These are phyloP conservation scores for Erysimum cheiranthoides DNA, from an alignment of 345 rosid species.

Conservation along the genomic window DNA sequence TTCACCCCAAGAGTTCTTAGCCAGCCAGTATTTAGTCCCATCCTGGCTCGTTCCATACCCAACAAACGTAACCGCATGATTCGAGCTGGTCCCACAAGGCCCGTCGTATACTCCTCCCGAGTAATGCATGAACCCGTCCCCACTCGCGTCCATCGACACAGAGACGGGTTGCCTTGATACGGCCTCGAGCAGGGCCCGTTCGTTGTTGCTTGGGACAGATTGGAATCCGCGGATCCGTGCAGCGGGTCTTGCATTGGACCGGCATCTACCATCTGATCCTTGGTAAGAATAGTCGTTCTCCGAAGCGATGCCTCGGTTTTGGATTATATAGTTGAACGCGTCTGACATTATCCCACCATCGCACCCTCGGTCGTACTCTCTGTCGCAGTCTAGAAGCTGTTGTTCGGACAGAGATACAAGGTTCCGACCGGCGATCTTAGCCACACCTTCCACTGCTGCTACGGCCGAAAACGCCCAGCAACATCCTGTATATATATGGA, in stretches of 20 bases:
- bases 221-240: conserved; percentile 59
- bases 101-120: conserved; percentile 54
- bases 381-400: conserved; percentile 45
- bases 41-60: conserved; percentile 57
- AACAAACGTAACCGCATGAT: conserved; percentile 61
- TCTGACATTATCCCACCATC: conserved; percentile 66
- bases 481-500: conserved; percentile 38
- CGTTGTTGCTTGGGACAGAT: conserved; percentile 55
- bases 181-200: conserved; percentile 57
- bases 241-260: conserved; percentile 30
- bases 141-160: conserved; percentile 52
- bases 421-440: conserved; percentile 34
- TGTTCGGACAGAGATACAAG: conserved; percentile 43
- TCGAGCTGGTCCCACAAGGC: conserved; percentile 48
- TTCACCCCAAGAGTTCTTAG: conserved; percentile 70
- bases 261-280: conserved; percentile 46
- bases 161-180: conserved; percentile 66
- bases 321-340: conserved; percentile 54
- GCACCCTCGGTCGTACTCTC: conserved; percentile 46
- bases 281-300: conserved; percentile 57
- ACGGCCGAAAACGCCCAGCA: conserved; percentile 78
- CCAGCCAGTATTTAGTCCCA: conserved; percentile 63
- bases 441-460: conserved; percentile 55
- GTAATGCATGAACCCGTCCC: conserved; percentile 51
- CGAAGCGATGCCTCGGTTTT: conserved; percentile 57